These are phyloP conservation scores for Lithocarpus polystachyus DNA, from an alignment of 306 rosid species.

Conservation along the genomic window DNA sequence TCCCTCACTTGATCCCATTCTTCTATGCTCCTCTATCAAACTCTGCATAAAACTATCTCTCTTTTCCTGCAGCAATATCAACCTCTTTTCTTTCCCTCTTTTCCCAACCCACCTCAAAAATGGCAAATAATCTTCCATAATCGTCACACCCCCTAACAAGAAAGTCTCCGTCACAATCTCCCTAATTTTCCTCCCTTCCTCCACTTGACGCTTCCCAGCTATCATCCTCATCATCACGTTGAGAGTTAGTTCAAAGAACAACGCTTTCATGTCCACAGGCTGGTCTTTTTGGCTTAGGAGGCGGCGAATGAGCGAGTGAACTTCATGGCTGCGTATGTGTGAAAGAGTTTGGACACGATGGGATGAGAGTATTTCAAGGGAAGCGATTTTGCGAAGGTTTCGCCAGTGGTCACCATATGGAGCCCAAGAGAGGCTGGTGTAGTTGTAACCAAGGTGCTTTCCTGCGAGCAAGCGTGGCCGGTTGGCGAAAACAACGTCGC, in stretches of 20 bases:
- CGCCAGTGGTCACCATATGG: constrained; percentile 43
- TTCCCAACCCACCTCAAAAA: neutral
- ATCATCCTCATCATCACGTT: neutral
- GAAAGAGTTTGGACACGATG: constrained; percentile 23
- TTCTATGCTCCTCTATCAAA: constrained; percentile 18
- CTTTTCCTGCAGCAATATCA: constrained; percentile 11
- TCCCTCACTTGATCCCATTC: neutral
- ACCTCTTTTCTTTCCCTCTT: constrained; percentile 12
- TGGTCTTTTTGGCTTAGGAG: neutral
- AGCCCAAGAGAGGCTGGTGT: constrained; percentile 27
- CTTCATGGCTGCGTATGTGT: constrained; percentile 26
- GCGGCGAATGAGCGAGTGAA: constrained; percentile 15
- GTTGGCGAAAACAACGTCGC: constrained; percentile 17
- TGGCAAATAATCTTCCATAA: constrained; percentile 14
- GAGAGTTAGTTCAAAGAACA: constrained; percentile 9
- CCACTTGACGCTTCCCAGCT: neutral
- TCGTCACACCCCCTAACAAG: neutral
- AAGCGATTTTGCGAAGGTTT: constrained; percentile 30
- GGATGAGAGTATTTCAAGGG: constrained; percentile 27
- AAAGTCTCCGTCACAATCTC: neutral
- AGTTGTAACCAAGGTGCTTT: constrained; percentile 12
- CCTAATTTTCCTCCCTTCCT: neutral
- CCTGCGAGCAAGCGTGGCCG: constrained; percentile 9
- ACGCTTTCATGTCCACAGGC: constrained; percentile 11
- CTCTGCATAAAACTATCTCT: constrained; percentile 19